phyloP scores from a whole-genome alignment of 2,329 filamentous ascomycete genomes.

The Sclerotinia sclerotiorum region DNA sequence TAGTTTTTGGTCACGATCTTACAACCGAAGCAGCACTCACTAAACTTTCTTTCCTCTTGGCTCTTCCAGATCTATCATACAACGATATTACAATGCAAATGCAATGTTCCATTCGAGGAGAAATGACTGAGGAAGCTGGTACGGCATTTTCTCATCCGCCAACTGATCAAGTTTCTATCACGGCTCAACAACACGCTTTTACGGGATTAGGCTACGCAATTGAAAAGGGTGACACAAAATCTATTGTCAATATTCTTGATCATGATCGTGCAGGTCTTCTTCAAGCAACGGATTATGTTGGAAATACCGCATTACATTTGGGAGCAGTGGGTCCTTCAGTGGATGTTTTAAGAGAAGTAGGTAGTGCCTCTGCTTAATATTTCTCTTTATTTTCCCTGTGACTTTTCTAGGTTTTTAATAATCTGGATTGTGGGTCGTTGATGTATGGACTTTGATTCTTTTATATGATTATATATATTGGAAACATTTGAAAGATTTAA shows the following conservation, averaged over 20 bases:
- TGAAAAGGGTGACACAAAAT: conserved; percentile 55
- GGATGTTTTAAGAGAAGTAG: conserved; percentile 57
- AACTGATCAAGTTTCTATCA: conserved; percentile 28
- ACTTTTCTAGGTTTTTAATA: not conserved
- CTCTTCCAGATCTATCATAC: conserved; percentile 55
- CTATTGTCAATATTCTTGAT: conserved; percentile 38
- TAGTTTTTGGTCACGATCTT: conserved; percentile 67
- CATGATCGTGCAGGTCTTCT: conserved; percentile 38
- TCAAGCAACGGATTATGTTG: conserved; percentile 42
- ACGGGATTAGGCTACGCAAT: conserved; percentile 64
- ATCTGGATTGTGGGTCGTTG: not conserved
- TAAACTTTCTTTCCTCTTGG: conserved; percentile 50
- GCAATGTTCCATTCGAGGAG: conserved; percentile 62
- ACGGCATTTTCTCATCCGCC: conserved; percentile 58
- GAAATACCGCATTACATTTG: conserved; percentile 44
- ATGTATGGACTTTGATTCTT: not conserved
- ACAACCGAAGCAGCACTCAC: conserved; percentile 56
- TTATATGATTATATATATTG: not conserved
- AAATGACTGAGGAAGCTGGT: conserved; percentile 53
- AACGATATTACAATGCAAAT: conserved; percentile 61
- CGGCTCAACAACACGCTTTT: conserved; percentile 55
- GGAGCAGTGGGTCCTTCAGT: conserved; percentile 47
- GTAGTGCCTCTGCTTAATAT: not conserved
- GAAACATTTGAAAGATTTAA: not conserved
- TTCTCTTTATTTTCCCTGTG: not conserved